Evolutionary conservation across 2,329 filamentous ascomycete species (phyloP), one percentile per base, ranked within the genome.

Genomic region (Sporothrix protearum): DNA sequence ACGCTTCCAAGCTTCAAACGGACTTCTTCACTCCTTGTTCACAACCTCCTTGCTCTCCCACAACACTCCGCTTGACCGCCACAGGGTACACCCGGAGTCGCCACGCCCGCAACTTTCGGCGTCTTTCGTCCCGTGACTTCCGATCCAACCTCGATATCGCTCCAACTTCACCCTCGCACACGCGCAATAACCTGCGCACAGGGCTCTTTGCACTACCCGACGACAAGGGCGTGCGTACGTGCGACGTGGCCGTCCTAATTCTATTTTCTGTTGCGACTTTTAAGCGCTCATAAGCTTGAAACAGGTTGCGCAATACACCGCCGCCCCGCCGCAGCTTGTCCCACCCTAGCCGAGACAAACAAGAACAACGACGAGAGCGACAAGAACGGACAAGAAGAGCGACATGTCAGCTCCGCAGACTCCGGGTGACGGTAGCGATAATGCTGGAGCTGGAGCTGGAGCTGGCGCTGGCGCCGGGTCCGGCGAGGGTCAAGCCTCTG

Each of bases 341-440:
- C 36, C 53, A 69, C 39, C 68, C 47, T 39, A 61, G 9, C 53
- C 68, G 39, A 69, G 51, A 69, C 36, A 25, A 53, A 25, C 25
- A 28, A n/a, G 16, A 42, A 25, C n/a, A 7, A 8, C 12, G n/a
- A 30, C 8, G 19, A 22, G 12, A 33, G 36, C 64, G 49, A 53
- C 22, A 4, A 28, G 12, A 25, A 53, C 49, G 49, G 12, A 53
- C 49, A 30, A 28, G n/a, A 30, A 42, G 36, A 36, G 36, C 64
- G 64, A 67, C 64, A 69, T 69, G 68, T 69, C 68, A 39, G 68
- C 68, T 59, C 68, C 53, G 53, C 68, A 61, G 36, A 28, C 68
- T 33, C 68, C 68, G 39, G 68, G 25, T 53, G 33, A 49, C 53
- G 47, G 14, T 30, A 14, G 14, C 42, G 19, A 14, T 14, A 42